A percentile compares a stretch with the other conserved stretches of the same genome.
Evolutionary conservation across 257 asterid genomes (phyloP).

Genomic region (Solanum appendiculatum): DNA sequence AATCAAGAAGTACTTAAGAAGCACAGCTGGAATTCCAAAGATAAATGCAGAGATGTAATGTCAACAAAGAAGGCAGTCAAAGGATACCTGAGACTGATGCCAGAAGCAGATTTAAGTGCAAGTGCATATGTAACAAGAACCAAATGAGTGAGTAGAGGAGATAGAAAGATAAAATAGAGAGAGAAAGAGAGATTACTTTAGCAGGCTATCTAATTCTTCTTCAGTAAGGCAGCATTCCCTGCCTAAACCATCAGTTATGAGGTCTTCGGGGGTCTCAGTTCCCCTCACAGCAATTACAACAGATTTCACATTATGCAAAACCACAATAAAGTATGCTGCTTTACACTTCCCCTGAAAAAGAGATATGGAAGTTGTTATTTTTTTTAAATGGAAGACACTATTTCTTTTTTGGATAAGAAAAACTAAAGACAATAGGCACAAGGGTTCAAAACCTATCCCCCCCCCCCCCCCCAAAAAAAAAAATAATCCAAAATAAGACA

Average conservation of each 20-base stretch:
- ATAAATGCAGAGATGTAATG: background rate
- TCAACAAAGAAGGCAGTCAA: background rate
- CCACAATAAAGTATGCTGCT: slow-evolving; percentile 21
- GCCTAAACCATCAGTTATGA: slow-evolving; percentile 24
- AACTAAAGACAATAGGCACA: background rate
- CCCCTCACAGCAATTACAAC: slow-evolving; percentile 25
- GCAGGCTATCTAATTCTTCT: slow-evolving; percentile 14
- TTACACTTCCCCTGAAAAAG: slow-evolving; percentile 17
- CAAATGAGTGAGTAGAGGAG: background rate
- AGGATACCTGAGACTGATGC: background rate
- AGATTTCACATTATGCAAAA: slow-evolving; percentile 15
- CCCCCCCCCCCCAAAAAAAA: background rate
- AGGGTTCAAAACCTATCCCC: background rate
- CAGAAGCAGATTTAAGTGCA: background rate
- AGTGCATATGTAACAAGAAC: background rate
- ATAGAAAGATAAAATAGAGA: background rate
- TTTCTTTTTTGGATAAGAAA: background rate
- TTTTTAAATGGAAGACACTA: background rate
- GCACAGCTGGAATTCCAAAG: background rate
- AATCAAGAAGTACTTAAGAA: background rate
- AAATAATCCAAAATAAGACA: background rate
- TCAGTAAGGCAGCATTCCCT: slow-evolving; percentile 15
- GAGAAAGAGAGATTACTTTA: background rate
- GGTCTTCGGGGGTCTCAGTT: slow-evolving; percentile 30
- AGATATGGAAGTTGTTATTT: background rate